Base-by-base conservation (phyloP, 202 grass and related monocot species). In the Musa balbisiana region DNA sequence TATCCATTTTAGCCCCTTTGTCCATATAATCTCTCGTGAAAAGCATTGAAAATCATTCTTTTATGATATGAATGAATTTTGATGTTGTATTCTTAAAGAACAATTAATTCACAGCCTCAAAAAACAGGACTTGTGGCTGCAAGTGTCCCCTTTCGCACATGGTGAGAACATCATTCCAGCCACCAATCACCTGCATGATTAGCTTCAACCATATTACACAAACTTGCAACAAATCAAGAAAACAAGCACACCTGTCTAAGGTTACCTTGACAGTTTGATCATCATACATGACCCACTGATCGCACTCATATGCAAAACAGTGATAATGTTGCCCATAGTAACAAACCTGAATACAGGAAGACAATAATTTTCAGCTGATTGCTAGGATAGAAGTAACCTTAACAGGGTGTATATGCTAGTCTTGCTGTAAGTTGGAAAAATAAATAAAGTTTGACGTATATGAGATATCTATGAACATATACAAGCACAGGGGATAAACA, bases 281-380 rank as follows among this genome's bases (percentile, higher is more conserved):
- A 85, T 99, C 95, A 82, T 92, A 99, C 95, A 99, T 99, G 62
- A 95, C 87, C 95, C 95, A 99, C 24, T 79, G 79, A 53, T 86
- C 91, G 85, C 90, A 84, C 83, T 99, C 87, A 55, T 87, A 92
- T 79, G 95, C 95, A 90, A 99, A 95, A 66, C 91, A 99, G 83
- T 99, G 91, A 79, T 99, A 99, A 81, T 95, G 95, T 79, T 99
- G 95, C 75, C 95, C 95, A n/a, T 99, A 99, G 78, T 99, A 99
- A 87, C 95, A 99, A 73, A 99, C 89, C 91, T 99, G 85, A 71
- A 83, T 74, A 79, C 20, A 27, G 10, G 10, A 62, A 64, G 20
- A 82, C 8, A 9, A 64, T 51, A 51, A 77, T 85, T 55, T 78
- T 16, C 21, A 71, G 67, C 15, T 51, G 49, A 71, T 11, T 24